A percentile compares a stretch with the other conserved stretches of the same genome.
phyloP scores from a whole-genome alignment of 2,329 filamentous ascomycete species.

The Ascocoryne sarcoides region DNA sequence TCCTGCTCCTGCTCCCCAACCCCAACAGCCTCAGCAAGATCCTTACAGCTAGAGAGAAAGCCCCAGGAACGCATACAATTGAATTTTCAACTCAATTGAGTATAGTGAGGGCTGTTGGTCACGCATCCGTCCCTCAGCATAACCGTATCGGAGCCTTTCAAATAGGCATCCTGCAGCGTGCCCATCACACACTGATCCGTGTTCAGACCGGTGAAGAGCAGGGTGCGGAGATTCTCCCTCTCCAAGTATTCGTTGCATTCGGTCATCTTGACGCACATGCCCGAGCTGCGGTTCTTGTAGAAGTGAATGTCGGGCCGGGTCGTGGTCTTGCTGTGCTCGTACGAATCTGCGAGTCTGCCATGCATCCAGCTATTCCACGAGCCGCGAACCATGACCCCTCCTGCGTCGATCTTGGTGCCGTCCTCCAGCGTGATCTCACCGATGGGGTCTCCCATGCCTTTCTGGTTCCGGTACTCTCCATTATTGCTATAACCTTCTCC shows the following conservation, averaged over 20 bases:
- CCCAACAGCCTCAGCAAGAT: slow-evolving; percentile 29
- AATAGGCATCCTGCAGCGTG: slow-evolving; percentile 4
- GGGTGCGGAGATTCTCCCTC: background rate
- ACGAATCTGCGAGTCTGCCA: background rate
- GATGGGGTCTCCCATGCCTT: background rate
- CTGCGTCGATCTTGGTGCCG: background rate
- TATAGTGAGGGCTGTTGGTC: slow-evolving; percentile 2
- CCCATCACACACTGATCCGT: slow-evolving; percentile 7
- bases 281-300: slow-evolving; percentile 2
- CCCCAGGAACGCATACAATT: background rate
- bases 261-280: background rate
- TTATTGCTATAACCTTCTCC: background rate
- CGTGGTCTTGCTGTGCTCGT: background rate
- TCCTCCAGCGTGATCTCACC: background rate
- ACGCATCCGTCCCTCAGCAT: slow-evolving; percentile 4
- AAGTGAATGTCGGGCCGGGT: slow-evolving; percentile 1
- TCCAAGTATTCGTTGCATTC: background rate
- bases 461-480: background rate
- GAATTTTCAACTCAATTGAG: slow-evolving; percentile 1
- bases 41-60: slow-evolving; percentile 1
- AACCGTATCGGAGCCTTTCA: slow-evolving; percentile 5
- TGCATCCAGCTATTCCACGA: background rate
- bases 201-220: slow-evolving; percentile 5
- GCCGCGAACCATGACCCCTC: background rate
- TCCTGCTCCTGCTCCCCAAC: background rate